Evolutionary conservation across 495 filamentous ascomycete species (phyloP).

Genomic region (Bacidia gigantensis): DNA sequence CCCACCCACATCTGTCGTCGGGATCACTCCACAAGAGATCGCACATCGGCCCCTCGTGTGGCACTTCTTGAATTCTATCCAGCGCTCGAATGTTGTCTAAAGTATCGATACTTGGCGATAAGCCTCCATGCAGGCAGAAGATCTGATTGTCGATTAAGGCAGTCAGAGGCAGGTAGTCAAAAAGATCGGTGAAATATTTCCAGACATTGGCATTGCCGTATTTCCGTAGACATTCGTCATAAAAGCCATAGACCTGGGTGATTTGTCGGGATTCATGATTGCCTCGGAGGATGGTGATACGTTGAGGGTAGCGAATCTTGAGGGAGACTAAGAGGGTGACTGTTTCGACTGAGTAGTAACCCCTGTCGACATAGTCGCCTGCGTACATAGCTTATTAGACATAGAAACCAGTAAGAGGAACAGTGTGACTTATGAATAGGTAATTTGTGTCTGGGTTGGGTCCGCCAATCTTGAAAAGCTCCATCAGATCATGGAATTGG

Average conservation of each 20-base stretch:
- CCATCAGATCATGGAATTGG: conserved; percentile 90
- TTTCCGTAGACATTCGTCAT: conserved; percentile 93
- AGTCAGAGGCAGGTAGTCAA: conserved; percentile 96
- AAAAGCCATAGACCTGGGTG: conserved; percentile 95
- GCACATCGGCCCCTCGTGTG: conserved; percentile 98
- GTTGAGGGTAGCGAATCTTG: conserved; percentile 91
- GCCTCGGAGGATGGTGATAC: conserved; percentile 91
- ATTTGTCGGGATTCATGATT: conserved; percentile 98
- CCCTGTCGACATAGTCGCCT: conserved; percentile 95
- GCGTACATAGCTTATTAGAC: conserved; percentile 6
- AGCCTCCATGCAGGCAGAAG: conserved; percentile 95
- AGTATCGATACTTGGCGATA: conserved; percentile 93
- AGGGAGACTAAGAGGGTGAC: conserved; percentile 87
- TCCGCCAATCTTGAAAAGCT: conserved; percentile 84
- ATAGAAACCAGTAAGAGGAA: conserved; percentile 2
- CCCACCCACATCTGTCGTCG: conserved; percentile 97
- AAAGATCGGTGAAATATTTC: conserved; percentile 99
- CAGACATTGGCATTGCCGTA: conserved; percentile 98
- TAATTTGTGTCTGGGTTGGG: conserved; percentile 91
- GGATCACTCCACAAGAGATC: conserved; percentile 96
- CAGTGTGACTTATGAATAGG: conserved; percentile 69
- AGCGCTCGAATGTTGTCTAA: conserved; percentile 94
- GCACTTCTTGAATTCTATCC: conserved; percentile 95
- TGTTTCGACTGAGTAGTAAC: conserved; percentile 94
- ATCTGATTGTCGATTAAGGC: conserved; percentile 99